A percentile compares a stretch with the other conserved stretches of the same genome.
phyloP scores from a whole-genome alignment of 495 filamentous ascomycete genomes.

The Penicillium cosmopolitanum region DNA sequence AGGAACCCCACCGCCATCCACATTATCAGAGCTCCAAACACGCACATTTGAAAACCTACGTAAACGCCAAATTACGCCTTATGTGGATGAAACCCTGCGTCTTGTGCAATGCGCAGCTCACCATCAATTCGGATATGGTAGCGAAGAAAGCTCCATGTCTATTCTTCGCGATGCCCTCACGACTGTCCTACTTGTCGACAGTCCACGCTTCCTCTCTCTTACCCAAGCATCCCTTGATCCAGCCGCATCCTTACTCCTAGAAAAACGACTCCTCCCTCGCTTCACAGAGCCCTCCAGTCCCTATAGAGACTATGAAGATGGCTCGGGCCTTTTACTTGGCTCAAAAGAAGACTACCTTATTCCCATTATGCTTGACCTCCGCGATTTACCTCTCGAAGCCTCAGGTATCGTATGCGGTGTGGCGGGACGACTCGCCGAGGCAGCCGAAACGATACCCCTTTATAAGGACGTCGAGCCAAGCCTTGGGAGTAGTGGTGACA shows the following conservation, averaged over 20 bases:
- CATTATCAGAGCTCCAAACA: constrained; percentile 74
- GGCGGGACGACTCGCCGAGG: constrained; percentile 74
- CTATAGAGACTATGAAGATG: constrained; percentile 46
- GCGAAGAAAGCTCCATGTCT: constrained; percentile 50
- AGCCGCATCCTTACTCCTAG: constrained; percentile 75
- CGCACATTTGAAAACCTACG: constrained; percentile 80
- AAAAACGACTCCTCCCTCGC: constrained; percentile 67
- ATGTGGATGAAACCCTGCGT: constrained; percentile 66
- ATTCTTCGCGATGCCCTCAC: constrained; percentile 50
- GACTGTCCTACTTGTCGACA: constrained; percentile 60
- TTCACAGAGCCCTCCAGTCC: constrained; percentile 52
- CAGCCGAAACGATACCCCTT: constrained; percentile 28
- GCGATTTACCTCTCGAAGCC: constrained; percentile 79
- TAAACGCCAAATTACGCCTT: constrained; percentile 72
- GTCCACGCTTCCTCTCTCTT: constrained; percentile 80
- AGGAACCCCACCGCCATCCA: constrained; percentile 75
- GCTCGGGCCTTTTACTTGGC: constrained; percentile 66
- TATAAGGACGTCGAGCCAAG: constrained; percentile 18
- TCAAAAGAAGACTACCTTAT: constrained; percentile 79
- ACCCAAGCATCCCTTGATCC: constrained; percentile 86
- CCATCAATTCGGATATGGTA: constrained; percentile 45
- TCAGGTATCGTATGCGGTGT: constrained; percentile 95
- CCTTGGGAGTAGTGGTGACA: constrained; percentile 14
- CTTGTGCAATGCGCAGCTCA: constrained; percentile 85
- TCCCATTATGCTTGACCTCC: constrained; percentile 87